Conservation (phyloP, 2,329 filamentous ascomycete species). For the Lachnellula arida region DNA sequence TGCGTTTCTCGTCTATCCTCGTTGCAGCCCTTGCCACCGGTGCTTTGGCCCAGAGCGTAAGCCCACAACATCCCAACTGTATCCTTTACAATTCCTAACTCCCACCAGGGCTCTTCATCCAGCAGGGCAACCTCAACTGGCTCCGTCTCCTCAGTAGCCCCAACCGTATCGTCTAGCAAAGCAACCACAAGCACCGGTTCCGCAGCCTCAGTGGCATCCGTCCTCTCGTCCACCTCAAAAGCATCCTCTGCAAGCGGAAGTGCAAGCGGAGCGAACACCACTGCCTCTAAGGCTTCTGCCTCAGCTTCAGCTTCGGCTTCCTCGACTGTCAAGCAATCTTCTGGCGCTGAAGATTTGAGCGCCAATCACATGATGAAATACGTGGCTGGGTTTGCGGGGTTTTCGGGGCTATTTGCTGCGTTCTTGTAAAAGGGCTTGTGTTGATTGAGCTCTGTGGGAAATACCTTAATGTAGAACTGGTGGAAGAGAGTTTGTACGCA, state of each 20-base stretch:
- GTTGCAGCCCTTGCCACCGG: conserved; percentile 8
- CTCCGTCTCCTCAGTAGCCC: background rate
- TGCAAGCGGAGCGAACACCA: background rate
- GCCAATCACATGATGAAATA: conserved; percentile 10
- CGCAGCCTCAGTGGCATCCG: background rate
- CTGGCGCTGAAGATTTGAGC: conserved; percentile 2
- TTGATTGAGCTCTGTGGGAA: background rate
- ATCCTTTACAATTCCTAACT: background rate
- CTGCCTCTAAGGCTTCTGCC: background rate
- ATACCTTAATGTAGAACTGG: background rate
- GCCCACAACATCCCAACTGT: background rate
- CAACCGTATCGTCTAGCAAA: background rate
- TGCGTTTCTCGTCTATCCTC: conserved; percentile 17
- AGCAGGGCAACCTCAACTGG: background rate
- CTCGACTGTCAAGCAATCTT: conserved; percentile 11
- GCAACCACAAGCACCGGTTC: background rate
- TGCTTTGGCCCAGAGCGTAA: conserved; percentile 14
- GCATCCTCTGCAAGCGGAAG: background rate
- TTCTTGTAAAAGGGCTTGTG: conserved; percentile 6
- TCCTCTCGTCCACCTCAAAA: background rate
- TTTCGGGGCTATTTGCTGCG: conserved; percentile 8
- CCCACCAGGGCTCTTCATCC: background rate
- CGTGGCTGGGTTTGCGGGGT: conserved; percentile 9
- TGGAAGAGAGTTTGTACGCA: background rate
- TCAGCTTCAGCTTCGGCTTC: background rate